phyloP scores from a whole-genome alignment of 306 rosid genomes.

The Morella rubra region DNA sequence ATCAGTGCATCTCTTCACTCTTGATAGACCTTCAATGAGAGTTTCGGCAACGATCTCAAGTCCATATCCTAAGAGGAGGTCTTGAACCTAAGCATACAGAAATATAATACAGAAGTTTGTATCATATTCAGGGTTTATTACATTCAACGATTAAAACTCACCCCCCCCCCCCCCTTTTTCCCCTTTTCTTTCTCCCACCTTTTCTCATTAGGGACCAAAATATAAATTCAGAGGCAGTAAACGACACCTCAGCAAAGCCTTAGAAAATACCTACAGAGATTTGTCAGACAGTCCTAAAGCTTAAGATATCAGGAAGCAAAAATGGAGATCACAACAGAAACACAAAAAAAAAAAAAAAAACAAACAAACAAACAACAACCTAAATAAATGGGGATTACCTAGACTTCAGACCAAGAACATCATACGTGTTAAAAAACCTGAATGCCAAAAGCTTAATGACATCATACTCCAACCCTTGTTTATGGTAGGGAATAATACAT shows the following conservation, averaged over 20 bases:
- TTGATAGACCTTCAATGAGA: conserved; percentile 91
- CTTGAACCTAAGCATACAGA: conserved; percentile 61
- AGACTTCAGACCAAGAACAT: not conserved
- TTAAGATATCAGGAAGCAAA: not conserved
- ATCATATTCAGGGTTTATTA: conserved; percentile 14
- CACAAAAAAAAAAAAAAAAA: not conserved
- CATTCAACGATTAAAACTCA: not conserved
- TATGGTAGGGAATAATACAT: too few relatives aligned
- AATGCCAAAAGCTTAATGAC: not conserved
- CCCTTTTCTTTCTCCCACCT: not conserved
- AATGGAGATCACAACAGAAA: not conserved
- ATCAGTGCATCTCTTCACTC: conserved; percentile 90
- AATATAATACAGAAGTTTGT: conserved; percentile 24
- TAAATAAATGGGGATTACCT: not conserved
- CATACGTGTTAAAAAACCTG: not conserved
- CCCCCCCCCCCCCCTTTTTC: not conserved
- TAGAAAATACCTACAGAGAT: not conserved
- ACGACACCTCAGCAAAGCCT: not conserved
- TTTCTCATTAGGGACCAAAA: not conserved
- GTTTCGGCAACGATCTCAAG: conserved; percentile 82
- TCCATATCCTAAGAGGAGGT: conserved; percentile 68
- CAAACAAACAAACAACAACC: not conserved
- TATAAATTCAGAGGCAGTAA: not conserved
- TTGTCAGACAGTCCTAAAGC: not conserved
- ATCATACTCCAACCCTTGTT: too few relatives aligned